Base-by-base conservation (phyloP, 257 asterid species). In the Salvia miltiorrhiza region DNA sequence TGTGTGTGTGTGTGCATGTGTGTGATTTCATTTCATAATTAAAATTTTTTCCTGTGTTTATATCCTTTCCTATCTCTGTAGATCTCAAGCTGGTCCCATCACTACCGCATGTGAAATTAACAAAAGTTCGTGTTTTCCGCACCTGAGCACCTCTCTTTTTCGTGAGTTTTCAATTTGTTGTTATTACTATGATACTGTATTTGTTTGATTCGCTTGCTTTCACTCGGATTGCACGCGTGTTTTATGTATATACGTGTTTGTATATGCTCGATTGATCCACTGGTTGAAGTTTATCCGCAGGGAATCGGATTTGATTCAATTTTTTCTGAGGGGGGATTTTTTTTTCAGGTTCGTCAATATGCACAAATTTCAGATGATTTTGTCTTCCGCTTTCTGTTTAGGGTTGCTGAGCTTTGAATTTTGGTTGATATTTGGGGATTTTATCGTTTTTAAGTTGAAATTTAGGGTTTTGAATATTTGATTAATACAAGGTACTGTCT, bases 41-140 rank as follows among this genome's bases (percentile, higher is more conserved):
- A n/a, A n/a, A n/a, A n/a, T n/a, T n/a, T n/a, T 37, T 57, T 28
- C 11, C 4, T 44, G 24, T 65, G 56, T 63, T 43, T 24, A 17
- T 17, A 14, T 19, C 65, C 32, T 32, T 23, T 10, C 16, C 35
- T 21, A 11, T 72, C 54, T 67, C 37, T 44, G 66, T 33, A 61
- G 75, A 67, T 76, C 74, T 58, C 37, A 35, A 71, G 64, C 40
- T 67, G 79, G 67, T 37, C 54, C 45, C 73, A 65, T 73, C 65
- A 35, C 41, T 73, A 50, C 45, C 65, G 71, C 54, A 65, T 35
- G 63, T 53, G 67, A 23, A 33, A 24, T 26, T 12, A 43, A 24
- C 4, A 63, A 19, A 73, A 58, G 69, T 23, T 70, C 23, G 50
- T 67, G 40, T 67, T 66, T 59, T 76, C 58, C 73, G 70, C 75